phyloP scores from a whole-genome alignment of 148 eudicot genomes.

The Pouteria glomerata region DNA sequence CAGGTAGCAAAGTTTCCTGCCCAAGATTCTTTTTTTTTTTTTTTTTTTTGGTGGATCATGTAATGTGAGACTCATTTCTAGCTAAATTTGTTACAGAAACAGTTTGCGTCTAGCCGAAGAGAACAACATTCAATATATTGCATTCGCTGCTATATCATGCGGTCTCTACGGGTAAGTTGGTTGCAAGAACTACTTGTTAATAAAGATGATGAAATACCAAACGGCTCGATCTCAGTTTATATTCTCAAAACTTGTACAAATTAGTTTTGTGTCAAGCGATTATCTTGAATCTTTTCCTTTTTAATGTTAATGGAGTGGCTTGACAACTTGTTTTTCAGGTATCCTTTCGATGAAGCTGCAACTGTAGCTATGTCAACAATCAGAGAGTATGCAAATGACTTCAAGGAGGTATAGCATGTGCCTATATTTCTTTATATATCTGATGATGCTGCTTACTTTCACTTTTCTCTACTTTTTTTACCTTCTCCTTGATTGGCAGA shows the following conservation, averaged over 20 bases:
- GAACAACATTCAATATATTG: slow-evolving; percentile 61
- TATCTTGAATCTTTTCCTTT: not conserved
- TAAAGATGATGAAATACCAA: too few species aligned
- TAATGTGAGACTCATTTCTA: not conserved
- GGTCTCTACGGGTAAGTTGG: slow-evolving; percentile 62
- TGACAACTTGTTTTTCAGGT: slow-evolving; percentile 33
- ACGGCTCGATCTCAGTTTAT: too few species aligned
- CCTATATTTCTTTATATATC: not conserved
- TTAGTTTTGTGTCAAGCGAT: too few species aligned
- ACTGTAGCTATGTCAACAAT: slow-evolving; percentile 62
- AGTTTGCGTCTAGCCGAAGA: slow-evolving; percentile 76
- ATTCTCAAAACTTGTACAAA: too few species aligned
- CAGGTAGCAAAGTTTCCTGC: slow-evolving; percentile 33
- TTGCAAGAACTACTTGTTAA: not conserved
- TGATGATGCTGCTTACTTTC: not conserved
- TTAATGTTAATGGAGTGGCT: not conserved
- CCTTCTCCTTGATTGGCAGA: too few species aligned
- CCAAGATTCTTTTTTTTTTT: not conserved
- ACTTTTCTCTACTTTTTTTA: too few species aligned
- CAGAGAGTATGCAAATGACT: slow-evolving; percentile 46
- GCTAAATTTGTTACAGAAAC: slow-evolving; percentile 45
- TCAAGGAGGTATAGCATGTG: slow-evolving; percentile 62
- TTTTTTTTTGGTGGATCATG: not conserved
- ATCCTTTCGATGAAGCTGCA: slow-evolving; percentile 91
- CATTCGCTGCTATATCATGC: slow-evolving; percentile 92